phyloP scores from a whole-genome alignment of 805 yeast genomes.

The Ogataea degrootiae region DNA sequence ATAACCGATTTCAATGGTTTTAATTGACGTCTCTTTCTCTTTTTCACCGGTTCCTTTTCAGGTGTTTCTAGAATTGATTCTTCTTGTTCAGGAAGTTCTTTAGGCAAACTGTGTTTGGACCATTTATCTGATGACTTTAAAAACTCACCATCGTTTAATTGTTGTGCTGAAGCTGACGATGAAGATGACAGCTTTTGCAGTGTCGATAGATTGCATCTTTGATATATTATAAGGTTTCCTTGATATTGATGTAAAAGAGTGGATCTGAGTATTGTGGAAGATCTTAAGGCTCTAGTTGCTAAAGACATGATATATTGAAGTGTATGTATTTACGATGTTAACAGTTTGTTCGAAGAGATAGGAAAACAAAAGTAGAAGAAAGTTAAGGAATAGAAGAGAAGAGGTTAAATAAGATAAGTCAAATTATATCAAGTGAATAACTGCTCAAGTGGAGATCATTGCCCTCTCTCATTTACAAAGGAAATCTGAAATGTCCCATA shows the following conservation, averaged over 20 bases:
- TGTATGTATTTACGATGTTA: not conserved
- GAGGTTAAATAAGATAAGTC: not conserved
- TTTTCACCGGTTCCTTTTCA: slow-evolving; percentile 8
- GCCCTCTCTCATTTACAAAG: too few species aligned
- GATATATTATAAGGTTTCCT: too few species aligned
- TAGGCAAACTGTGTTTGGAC: slow-evolving; percentile 28
- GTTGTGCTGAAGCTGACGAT: not conserved
- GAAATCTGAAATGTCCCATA: too few species aligned
- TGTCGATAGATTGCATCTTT: too few species aligned
- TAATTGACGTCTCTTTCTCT: slow-evolving; percentile 52
- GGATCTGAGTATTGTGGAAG: not conserved
- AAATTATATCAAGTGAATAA: not conserved
- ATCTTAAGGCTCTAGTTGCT: not conserved
- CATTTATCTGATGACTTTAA: slow-evolving; percentile 15
- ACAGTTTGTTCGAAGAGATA: not conserved
- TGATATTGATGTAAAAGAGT: not conserved
- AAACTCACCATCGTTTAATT: not conserved
- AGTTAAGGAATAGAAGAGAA: not conserved
- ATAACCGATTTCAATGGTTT: slow-evolving; percentile 90
- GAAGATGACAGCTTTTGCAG: too few species aligned
- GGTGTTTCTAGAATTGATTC: slow-evolving; percentile 1
- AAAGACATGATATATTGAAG: not conserved
- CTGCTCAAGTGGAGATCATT: not conserved
- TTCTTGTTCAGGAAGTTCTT: slow-evolving; percentile 4
- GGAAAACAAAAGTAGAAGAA: not conserved